Percentiles rank a stretch among this genome's conserved stretches.
phyloP scores from a whole-genome alignment of 2,329 filamentous ascomycete genomes.

The Botrytis elliptica region DNA sequence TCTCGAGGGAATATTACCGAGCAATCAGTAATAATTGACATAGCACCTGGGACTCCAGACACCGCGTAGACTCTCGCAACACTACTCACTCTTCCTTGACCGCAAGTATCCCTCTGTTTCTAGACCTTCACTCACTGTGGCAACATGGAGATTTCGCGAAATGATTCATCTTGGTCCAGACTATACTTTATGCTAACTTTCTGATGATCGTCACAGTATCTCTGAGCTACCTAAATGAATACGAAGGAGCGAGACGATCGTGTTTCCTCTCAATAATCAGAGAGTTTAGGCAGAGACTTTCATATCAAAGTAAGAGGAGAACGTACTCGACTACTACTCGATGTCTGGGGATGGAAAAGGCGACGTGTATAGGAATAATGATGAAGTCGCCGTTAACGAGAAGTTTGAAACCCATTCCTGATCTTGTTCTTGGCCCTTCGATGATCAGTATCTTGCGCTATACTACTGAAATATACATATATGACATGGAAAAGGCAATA shows the following conservation, averaged over 20 bases:
- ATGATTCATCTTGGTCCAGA: too few relatives aligned
- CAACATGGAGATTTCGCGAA: neutral
- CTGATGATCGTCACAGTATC: neutral
- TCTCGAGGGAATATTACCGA: neutral
- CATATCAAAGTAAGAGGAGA: neutral
- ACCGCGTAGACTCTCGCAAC: neutral
- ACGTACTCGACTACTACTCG: accelerated
- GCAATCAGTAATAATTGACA: neutral
- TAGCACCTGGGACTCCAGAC: accelerated
- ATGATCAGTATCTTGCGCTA: neutral
- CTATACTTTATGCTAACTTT: neutral
- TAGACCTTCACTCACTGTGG: neutral
- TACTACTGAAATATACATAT: neutral
- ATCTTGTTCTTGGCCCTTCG: neutral
- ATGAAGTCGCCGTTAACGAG: neutral
- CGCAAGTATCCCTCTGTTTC: neutral
- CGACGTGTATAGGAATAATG: accelerated
- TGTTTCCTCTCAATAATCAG: accelerated
- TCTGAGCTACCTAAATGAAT: neutral
- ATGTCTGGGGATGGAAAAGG: neutral
- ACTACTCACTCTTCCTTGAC: neutral
- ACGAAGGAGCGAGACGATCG: neutral
- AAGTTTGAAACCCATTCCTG: neutral
- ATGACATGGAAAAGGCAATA: neutral
- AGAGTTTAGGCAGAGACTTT: accelerated